Percentiles rank a stretch among this genome's conserved stretches.
Evolutionary conservation across 371 early-diverging fungal genomes (phyloP).

Genomic region (Rhizopus sp.): DNA sequence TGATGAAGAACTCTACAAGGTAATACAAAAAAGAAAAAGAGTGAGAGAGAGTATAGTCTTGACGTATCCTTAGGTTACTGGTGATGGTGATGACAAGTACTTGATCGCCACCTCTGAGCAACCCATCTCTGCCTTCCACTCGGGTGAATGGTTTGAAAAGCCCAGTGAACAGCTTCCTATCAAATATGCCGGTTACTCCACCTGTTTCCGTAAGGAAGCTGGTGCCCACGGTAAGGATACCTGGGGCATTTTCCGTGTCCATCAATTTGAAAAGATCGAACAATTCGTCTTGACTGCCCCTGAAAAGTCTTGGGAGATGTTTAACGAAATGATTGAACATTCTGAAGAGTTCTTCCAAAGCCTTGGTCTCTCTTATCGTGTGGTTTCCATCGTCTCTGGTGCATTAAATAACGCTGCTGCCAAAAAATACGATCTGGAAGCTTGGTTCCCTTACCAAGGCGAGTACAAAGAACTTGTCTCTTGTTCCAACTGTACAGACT

Average conservation of each 20-base stretch:
- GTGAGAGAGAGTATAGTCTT: too few relatives aligned
- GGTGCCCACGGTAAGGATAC: constrained; percentile 99
- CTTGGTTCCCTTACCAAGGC: constrained; percentile 99
- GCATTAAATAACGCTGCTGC: constrained; percentile 99
- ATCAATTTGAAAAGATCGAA: constrained; percentile 99
- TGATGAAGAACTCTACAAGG: constrained; percentile 99
- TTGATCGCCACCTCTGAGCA: constrained; percentile 99
- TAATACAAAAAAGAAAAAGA: constrained; percentile 14
- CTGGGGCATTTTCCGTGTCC: constrained; percentile 99
- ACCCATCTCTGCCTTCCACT: constrained; percentile 98
- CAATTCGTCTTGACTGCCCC: constrained; percentile 98
- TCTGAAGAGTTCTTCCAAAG: constrained; percentile 98
- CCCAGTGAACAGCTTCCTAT: constrained; percentile 90
- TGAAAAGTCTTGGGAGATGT: constrained; percentile 97
- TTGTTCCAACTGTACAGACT: constrained; percentile 99
- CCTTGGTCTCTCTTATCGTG: constrained; percentile 93
- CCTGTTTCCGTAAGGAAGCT: constrained; percentile 99
- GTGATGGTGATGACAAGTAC: constrained; percentile 95
- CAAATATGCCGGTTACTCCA: constrained; percentile 98
- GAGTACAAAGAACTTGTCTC: constrained; percentile 99
- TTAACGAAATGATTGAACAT: constrained; percentile 94
- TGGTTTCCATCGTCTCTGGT: constrained; percentile 96
- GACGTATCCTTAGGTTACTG: constrained; percentile 47
- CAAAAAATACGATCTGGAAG: constrained; percentile 99
- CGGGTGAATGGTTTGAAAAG: constrained; percentile 96